Evolutionary conservation across 2,329 filamentous ascomycete genomes (phyloP), one percentile per base, ranked within the genome.

Genomic region (Setomelanomma holmii): DNA sequence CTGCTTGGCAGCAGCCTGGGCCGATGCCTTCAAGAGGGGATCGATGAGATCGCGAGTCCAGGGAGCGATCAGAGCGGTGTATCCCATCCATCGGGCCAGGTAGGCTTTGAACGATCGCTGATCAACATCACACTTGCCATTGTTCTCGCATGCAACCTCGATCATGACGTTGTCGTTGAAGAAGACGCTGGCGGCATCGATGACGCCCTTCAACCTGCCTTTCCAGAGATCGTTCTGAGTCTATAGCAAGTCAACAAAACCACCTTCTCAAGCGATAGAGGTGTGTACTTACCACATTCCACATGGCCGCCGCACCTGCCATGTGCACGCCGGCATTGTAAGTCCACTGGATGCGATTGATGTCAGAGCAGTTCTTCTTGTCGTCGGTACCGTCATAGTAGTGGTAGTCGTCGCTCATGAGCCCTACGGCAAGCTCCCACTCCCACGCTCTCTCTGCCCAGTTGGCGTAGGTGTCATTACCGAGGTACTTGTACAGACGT

Each of bases 361-460:
- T 54, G n/a, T 67, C 52, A 4, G 67, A 69, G 64, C 79, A 81
- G 60, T 80, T 80, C 40, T 73, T 61, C 12, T 50, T 69, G 54
- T 78, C 75, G 43, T 77, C 75, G 33, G 75, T 72, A 43, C 79
- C 79, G 48, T 81, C 79, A 58, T 70, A 80, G 66, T 78, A 77
- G 51, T 77, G 70, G 65, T 74, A 79, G 5, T 75, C 73, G 1
- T 69, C 58, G 46, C 77, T 79, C 63, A 84, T 79, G 36, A 86
- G 77, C 14, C 81, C 81, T 3, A 83, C 75, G 10, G 65, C 61
- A 0, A 61, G 56, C 42, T 80, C 75, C 76, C 78, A 87, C 44
- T 84, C 80, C 86, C 87, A 89, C 12, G 84, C 75, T 64, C 82
- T 84, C 47, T 81, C 72, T 3, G 88, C 88, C 88, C 88, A 91